Base-by-base conservation (phyloP, 2,329 filamentous ascomycete species). In the Lasiodiplodia gonubiensis region DNA sequence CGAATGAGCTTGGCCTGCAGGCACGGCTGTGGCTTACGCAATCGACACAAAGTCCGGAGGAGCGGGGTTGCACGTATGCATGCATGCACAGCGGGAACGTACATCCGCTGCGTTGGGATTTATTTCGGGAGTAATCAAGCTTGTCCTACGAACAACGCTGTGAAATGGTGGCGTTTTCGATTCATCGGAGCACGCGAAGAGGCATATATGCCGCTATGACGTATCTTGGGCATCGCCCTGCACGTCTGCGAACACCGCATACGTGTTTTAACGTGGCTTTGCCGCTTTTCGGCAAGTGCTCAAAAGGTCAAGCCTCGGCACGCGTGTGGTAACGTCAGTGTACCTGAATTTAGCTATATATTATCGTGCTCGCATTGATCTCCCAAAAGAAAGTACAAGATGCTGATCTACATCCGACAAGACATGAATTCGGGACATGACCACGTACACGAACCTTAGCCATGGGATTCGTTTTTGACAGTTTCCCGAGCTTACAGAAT, bases 41-140 rank as follows among this genome's bases (percentile, higher is more conserved):
- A 30, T 30, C 27, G 5, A 30, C 27, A 7, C 27, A 33, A 33
- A 23, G 35, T 23, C 33, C 7, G 52, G 30, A n/a, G 12, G 55
- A 30, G 55, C 37, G 37, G 55, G 55, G 35, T 59, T 30, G 23
- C 55, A 46, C 33, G 7, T 7, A 57, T 16, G 37, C n/a, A 42
- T 46, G 55, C 55, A 59, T 59, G 55, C 55, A 27, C 23, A 23
- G 55, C 55, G 55, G 55, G 55, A 59, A 18, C 35, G 35, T 23
- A 5, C 55, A 14, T 12, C 30, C 53, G 18, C 30, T 4, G 55
- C 55, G 21, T 16, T 46, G 37, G 23, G 35, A 46, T 21, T 4
- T 14, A 16, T 10, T 7, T 30, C 55, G 37, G 37, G 37, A 59
- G 14, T 21, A 46, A 59, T 59, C 35, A 33, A 59, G 18, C 7